A percentile compares a stretch with the other conserved stretches of the same genome.
These are phyloP conservation scores for Ophiognomonia clavigignenti-juglandacearum DNA, from an alignment of 2,329 filamentous ascomycete species.

Conservation along the genomic window DNA sequence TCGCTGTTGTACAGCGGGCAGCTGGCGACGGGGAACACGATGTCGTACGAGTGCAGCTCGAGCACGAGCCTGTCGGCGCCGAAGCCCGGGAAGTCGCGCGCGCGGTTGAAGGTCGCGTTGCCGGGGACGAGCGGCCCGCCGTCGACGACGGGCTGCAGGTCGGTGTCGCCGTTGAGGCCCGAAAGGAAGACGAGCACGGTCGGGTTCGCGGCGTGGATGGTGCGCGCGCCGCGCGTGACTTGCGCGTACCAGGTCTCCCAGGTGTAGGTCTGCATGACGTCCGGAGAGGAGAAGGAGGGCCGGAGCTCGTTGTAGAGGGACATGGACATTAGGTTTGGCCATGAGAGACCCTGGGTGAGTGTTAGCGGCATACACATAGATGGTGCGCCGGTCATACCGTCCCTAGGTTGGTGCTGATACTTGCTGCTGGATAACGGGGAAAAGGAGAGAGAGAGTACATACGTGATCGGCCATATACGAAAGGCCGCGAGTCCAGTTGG, in stretches of 20 bases:
- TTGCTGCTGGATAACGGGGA: neutral
- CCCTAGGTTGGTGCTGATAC: slow-evolving; percentile 16
- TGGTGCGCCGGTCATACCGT: neutral
- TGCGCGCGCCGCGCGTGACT: slow-evolving; percentile 40
- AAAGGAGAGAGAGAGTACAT: slow-evolving; percentile 20
- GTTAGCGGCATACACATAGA: no score
- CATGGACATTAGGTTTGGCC: slow-evolving; percentile 44
- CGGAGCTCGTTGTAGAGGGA: slow-evolving; percentile 51
- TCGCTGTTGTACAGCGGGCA: slow-evolving; percentile 42
- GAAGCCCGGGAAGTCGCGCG: slow-evolving; percentile 44
- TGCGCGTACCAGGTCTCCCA: slow-evolving; percentile 53
- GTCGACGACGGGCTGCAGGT: slow-evolving; percentile 44
- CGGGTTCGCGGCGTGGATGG: slow-evolving; percentile 46
- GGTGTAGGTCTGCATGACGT: slow-evolving; percentile 39
- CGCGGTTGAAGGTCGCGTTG: slow-evolving; percentile 36
- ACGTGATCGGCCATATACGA: slow-evolving; percentile 57
- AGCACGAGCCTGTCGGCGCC: slow-evolving; percentile 52
- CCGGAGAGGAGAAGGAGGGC: slow-evolving; percentile 25
- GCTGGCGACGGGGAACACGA: slow-evolving; percentile 31
- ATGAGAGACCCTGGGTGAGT: slow-evolving; percentile 34
- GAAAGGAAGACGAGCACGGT: slow-evolving; percentile 54
- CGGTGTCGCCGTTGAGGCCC: slow-evolving; percentile 53
- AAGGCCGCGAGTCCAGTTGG: slow-evolving; percentile 57
- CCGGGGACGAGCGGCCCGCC: slow-evolving; percentile 44
- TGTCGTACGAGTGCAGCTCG: slow-evolving; percentile 59